Conservation (phyloP, 106 monocot genomes). For the Chionographis japonica region DNA sequence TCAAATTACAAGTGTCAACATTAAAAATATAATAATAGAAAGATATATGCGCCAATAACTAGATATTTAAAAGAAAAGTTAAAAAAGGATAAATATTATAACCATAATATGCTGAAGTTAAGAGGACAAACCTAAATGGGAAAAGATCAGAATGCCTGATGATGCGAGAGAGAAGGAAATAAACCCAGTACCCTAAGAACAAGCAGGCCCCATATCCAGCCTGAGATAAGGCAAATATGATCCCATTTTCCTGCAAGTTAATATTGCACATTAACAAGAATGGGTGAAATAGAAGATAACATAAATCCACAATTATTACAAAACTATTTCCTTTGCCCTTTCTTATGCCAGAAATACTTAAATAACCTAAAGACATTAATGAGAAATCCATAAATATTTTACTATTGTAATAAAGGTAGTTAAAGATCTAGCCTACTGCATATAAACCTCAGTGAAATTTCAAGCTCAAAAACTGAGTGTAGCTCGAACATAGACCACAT, state of each 20-base stretch:
- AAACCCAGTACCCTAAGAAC: conserved; percentile 76
- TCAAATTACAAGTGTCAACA: neutral
- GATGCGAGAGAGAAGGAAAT: conserved; percentile 52
- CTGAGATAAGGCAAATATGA: conserved; percentile 82
- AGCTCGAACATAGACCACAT: too few relatives aligned
- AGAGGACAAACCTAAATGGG: conserved; percentile 56
- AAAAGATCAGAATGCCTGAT: conserved; percentile 38
- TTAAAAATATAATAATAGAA: neutral
- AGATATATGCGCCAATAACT: neutral
- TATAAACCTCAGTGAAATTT: too few relatives aligned
- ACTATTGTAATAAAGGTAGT: too few relatives aligned
- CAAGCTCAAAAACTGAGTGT: too few relatives aligned
- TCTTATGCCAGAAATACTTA: too few relatives aligned
- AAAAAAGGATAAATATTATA: too few relatives aligned
- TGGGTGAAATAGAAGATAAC: too few relatives aligned
- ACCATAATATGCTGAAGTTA: neutral
- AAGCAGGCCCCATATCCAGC: conserved; percentile 70
- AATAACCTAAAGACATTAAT: too few relatives aligned
- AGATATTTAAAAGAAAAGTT: neutral
- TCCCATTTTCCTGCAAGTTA: conserved; percentile 64
- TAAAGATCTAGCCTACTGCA: too few relatives aligned
- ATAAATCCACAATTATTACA: too few relatives aligned
- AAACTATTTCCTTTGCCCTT: too few relatives aligned
- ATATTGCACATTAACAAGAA: neutral
- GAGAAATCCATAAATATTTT: too few relatives aligned